Conservation (phyloP, 441 rosid genomes). For the Macaranga tanarius region DNA sequence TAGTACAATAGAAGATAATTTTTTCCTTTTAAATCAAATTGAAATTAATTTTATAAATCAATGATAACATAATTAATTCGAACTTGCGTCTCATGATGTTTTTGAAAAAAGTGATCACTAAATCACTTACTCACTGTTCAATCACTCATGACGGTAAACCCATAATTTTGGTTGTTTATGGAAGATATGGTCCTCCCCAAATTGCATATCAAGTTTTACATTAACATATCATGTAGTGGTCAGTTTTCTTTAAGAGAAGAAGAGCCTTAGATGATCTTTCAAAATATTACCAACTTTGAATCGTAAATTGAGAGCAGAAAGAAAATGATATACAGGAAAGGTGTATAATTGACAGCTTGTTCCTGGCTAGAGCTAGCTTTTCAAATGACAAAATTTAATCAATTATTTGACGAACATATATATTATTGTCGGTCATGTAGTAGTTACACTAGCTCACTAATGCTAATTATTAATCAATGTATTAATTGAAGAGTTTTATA, state of each 20-base stretch:
- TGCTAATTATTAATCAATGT: neutral
- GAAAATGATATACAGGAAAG: neutral
- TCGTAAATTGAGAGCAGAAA: neutral
- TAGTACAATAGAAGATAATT: too few relatives aligned
- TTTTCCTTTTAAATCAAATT: too few relatives aligned
- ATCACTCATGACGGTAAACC: too few relatives aligned
- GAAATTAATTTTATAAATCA: too few relatives aligned
- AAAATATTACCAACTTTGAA: neutral
- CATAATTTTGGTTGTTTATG: too few relatives aligned
- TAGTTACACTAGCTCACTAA: slow-evolving; percentile 1
- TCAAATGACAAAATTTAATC: neutral
- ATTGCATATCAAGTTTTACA: too few relatives aligned
- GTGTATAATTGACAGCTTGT: neutral
- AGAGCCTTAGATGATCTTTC: neutral
- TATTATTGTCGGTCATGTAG: slow-evolving; percentile 8
- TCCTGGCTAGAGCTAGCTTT: neutral
- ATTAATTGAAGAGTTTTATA: neutral
- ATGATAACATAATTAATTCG: too few relatives aligned
- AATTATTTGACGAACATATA: slow-evolving; percentile 15
- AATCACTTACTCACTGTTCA: too few relatives aligned
- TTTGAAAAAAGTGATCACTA: too few relatives aligned
- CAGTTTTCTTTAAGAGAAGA: neutral
- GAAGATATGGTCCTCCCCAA: too few relatives aligned
- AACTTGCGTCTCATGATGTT: too few relatives aligned
- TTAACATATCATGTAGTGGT: neutral